Conservation (phyloP, 768 basidiomycete genomes). For the Serendipita vermifera region DNA sequence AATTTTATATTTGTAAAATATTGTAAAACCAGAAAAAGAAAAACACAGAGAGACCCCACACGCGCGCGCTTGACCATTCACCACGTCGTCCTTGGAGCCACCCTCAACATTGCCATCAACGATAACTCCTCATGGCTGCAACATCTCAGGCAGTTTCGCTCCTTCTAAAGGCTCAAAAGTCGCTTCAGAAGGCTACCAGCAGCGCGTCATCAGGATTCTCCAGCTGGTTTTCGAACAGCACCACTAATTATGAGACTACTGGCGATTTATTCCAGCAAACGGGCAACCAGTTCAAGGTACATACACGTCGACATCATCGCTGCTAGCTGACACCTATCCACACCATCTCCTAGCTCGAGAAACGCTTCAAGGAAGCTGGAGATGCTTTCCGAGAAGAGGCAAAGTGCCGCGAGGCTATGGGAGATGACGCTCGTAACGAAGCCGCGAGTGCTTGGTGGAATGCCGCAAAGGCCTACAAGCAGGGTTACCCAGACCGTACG, state of each 20-base stretch:
- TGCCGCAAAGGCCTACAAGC: constrained; percentile 91
- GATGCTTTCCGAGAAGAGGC: constrained; percentile 89
- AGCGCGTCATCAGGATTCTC: constrained; percentile 38
- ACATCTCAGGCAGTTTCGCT: constrained; percentile 67
- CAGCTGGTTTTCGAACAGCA: constrained; percentile 71
- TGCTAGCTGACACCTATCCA: not conserved
- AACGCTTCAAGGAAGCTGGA: constrained; percentile 81
- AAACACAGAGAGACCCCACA: too few relatives aligned
- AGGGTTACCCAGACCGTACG: constrained; percentile 71
- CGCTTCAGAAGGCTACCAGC: constrained; percentile 66
- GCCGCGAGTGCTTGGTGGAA: constrained; percentile 99
- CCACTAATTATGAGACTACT: constrained; percentile 85
- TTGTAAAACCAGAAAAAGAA: too few relatives aligned
- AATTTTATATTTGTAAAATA: too few relatives aligned
- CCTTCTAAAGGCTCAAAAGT: constrained; percentile 54
- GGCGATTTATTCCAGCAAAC: constrained; percentile 92
- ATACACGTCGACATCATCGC: not conserved
- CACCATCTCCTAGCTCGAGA: constrained; percentile 49
- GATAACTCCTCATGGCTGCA: constrained; percentile 39
- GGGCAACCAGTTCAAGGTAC: constrained; percentile 73
- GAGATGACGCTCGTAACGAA: constrained; percentile 68
- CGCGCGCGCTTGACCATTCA: not conserved
- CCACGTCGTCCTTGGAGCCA: not conserved
- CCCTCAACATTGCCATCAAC: not conserved
- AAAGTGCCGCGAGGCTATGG: constrained; percentile 71